Conservation (phyloP, 176 grass and related monocot genomes). For the maize (Zea mays) region Zm-B73-REFERENCE-NAM-5.0 NC_050103.1:120934501-120935000, state of each 20-base stretch:
- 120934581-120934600: slow-evolving; percentile 81
- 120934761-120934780: slow-evolving; percentile 64
- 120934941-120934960: too few relatives aligned
- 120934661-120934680: slow-evolving; percentile 73
- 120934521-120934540: slow-evolving; percentile 79
- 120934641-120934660: slow-evolving; percentile 30
- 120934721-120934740: slow-evolving; percentile 52
- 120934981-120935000: not conserved
- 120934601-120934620: slow-evolving; percentile 54
- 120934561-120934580: slow-evolving; percentile 89
- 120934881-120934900: too few relatives aligned
- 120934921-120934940: too few relatives aligned
- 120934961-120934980: not conserved
- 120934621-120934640: slow-evolving; percentile 42
- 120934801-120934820: slow-evolving; percentile 53
- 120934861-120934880: too few relatives aligned
- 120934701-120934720: slow-evolving; percentile 57
- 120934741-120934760: slow-evolving; percentile 73
- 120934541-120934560: slow-evolving; percentile 73
- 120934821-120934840: not conserved
- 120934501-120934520: slow-evolving; percentile 74
- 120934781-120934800: slow-evolving; percentile 86
- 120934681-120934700: slow-evolving; percentile 88
- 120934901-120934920: too few relatives aligned
- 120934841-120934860: too few relatives aligned